phyloP scores from a whole-genome alignment of 2,329 filamentous ascomycete genomes.

The Xylariales sp. region DNA sequence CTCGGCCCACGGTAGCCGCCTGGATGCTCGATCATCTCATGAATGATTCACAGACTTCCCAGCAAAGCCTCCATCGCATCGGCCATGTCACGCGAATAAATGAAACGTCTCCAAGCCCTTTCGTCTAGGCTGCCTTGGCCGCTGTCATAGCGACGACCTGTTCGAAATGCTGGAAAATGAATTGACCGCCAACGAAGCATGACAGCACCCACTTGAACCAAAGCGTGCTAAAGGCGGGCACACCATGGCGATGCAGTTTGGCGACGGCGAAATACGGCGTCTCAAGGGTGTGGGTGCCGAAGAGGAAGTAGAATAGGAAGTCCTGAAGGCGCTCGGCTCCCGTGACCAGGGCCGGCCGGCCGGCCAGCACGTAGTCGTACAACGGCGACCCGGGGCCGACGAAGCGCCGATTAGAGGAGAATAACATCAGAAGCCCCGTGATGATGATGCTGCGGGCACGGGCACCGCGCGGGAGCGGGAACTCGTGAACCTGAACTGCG shows the following conservation, averaged over 20 bases:
- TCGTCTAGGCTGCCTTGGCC: no score
- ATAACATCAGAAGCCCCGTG: conserved; percentile 2
- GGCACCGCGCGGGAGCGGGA: neutral
- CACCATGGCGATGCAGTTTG: conserved; percentile 1
- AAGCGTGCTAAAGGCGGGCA: conserved; percentile 1
- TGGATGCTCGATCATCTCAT: no score
- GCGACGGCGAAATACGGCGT: neutral
- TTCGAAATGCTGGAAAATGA: neutral
- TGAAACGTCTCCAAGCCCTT: no score
- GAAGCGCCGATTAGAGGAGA: conserved; percentile 1
- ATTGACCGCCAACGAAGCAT: conserved; percentile 2
- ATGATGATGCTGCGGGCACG: neutral
- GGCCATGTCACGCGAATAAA: no score
- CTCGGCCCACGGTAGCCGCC: no score
- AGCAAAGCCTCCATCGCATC: no score
- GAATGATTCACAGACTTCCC: no score
- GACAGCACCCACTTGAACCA: conserved; percentile 6
- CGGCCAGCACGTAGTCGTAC: conserved; percentile 5
- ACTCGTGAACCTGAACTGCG: conserved; percentile 2
- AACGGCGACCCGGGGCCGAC: conserved; percentile 2
- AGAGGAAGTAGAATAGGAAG: conserved; percentile 5
- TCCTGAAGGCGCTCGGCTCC: neutral
- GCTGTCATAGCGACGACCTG: neutral
- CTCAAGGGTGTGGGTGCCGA: conserved; percentile 3
- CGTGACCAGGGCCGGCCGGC: neutral